These are phyloP conservation scores for Castanea mollissima DNA, from an alignment of 306 rosid genomes.

Conservation along the genomic window DNA sequence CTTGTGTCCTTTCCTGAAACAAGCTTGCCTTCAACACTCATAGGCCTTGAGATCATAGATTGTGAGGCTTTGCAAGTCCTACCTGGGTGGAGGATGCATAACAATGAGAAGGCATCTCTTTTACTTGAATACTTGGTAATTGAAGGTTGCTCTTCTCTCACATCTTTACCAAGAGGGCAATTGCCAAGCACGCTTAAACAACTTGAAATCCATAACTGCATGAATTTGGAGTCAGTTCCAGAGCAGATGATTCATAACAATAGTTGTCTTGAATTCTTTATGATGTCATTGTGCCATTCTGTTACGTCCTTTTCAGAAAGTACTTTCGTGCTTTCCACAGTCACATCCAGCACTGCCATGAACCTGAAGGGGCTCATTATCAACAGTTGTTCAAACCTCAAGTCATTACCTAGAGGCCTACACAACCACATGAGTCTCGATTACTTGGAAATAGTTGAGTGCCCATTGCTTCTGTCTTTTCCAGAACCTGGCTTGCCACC, in stretches of 20 bases:
- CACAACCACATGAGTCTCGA: conserved; percentile 20
- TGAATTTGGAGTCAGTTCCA: conserved; percentile 15
- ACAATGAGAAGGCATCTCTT: background rate
- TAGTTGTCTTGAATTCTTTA: conserved; percentile 21
- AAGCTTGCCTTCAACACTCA: conserved; percentile 23
- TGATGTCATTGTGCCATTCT: conserved; percentile 25
- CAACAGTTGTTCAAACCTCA: conserved; percentile 16
- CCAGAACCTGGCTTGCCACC: conserved; percentile 26
- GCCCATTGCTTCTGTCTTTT: conserved; percentile 25
- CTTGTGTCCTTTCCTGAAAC: conserved; percentile 20
- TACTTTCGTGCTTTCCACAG: conserved; percentile 14
- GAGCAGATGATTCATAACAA: background rate
- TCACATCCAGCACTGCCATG: conserved; percentile 1
- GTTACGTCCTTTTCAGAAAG: conserved; percentile 8
- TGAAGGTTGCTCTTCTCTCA: conserved; percentile 35
- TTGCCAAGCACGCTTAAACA: conserved; percentile 26
- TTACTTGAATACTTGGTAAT: conserved; percentile 31
- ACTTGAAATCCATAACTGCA: conserved; percentile 29
- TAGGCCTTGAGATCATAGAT: conserved; percentile 26
- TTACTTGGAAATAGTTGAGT: conserved; percentile 26
- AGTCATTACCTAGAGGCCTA: conserved; percentile 24
- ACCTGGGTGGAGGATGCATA: conserved; percentile 21
- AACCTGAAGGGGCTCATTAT: conserved; percentile 29
- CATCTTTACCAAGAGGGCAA: conserved; percentile 21
- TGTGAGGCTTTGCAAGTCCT: conserved; percentile 25